Evolutionary conservation across 352 stramenopile species (phyloP).

Genomic region (Globisporangium mamillatum): DNA sequence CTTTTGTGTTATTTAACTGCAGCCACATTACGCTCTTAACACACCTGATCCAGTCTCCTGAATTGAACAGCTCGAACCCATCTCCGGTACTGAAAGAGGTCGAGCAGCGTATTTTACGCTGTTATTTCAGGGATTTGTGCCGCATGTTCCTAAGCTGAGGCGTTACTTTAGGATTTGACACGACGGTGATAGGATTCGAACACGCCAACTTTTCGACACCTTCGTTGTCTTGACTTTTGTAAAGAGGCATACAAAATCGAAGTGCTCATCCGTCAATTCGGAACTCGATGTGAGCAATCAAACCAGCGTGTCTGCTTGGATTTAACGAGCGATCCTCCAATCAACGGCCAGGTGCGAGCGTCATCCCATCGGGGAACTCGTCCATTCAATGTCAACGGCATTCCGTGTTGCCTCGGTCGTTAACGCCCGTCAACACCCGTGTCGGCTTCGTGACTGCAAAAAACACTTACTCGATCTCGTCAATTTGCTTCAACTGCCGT

Average conservation of each 20-base stretch:
- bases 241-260: not conserved
- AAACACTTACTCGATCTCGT: not conserved
- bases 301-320: not conserved
- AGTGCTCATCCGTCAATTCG: not conserved
- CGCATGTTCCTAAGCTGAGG: slow-evolving; percentile 41
- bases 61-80: slow-evolving; percentile 79
- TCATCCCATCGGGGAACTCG: not conserved
- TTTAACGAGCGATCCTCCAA: not conserved
- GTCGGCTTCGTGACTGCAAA: not conserved
- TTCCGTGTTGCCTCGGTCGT: not conserved
- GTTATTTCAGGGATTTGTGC: slow-evolving; percentile 79
- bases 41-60: slow-evolving; percentile 78
- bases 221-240: not conserved
- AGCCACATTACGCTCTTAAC: slow-evolving; percentile 76
- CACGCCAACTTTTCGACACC: not conserved
- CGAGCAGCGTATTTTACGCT: slow-evolving; percentile 77
- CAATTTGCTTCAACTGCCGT: not conserved
- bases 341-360: not conserved
- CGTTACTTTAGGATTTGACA: no score
- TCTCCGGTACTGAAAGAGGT: slow-evolving; percentile 58
- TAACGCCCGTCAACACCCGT: not conserved
- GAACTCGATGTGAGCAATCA: not conserved
- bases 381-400: not conserved
- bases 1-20: not conserved
- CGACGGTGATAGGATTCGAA: not conserved